These are phyloP conservation scores for Stephania japonica DNA, from an alignment of 164 flowering plant species.

Conservation along the genomic window DNA sequence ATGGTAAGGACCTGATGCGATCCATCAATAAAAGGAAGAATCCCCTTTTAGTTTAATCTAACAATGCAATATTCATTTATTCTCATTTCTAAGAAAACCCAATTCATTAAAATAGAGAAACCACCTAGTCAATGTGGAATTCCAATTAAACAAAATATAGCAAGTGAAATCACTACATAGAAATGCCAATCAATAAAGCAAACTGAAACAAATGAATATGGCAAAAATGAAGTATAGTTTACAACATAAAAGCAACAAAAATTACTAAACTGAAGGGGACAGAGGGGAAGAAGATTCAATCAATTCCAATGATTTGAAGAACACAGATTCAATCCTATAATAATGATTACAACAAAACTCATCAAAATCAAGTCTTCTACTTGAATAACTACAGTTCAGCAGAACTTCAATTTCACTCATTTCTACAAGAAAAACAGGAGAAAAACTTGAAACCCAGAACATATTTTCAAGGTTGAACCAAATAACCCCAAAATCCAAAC, in stretches of 20 bases:
- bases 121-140: neutral
- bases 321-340: neutral
- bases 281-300: neutral
- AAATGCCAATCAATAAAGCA: neutral
- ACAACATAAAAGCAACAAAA: neutral
- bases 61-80: too few species aligned
- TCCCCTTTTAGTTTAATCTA: neutral
- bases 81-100: neutral
- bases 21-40: conserved; percentile 9
- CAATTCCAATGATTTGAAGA: neutral
- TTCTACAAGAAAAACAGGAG: neutral
- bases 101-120: conserved; percentile 7
- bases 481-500: neutral
- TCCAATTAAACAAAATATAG: conserved; percentile 15
- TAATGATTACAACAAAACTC: neutral
- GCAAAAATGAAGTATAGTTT: neutral
- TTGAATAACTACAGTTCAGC: neutral
- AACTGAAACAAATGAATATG: neutral
- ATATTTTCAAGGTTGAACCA: neutral
- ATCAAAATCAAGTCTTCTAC: neutral
- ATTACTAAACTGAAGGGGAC: neutral
- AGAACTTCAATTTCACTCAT: neutral
- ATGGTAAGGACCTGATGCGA: conserved; percentile 69
- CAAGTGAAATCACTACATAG: neutral
- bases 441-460: neutral